These are phyloP conservation scores for Termitomyces sp. DNA, from an alignment of 768 basidiomycete species.

Conservation along the genomic window DNA sequence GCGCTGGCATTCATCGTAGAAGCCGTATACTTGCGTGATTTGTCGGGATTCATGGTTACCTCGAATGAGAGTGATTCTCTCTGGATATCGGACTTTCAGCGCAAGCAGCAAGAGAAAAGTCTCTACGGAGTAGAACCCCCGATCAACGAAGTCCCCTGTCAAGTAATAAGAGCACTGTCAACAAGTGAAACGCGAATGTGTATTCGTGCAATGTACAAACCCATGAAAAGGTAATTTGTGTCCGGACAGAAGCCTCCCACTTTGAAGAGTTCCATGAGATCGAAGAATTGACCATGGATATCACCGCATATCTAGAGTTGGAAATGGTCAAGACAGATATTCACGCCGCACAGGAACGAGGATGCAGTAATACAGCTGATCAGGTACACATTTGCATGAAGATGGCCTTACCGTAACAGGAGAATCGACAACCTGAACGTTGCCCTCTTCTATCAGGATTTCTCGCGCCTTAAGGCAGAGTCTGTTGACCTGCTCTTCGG, in stretches of 20 bases:
- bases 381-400: conserved; percentile 11
- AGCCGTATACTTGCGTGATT: conserved; percentile 94
- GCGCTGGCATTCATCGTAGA: conserved; percentile 94
- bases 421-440: conserved; percentile 88
- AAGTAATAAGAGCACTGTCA: neutral
- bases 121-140: conserved; percentile 95
- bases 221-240: conserved; percentile 96
- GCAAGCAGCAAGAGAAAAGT: conserved; percentile 93
- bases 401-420: conserved; percentile 79
- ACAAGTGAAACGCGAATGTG: neutral
- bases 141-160: conserved; percentile 94
- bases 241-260: conserved; percentile 90
- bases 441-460: conserved; percentile 95
- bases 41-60: conserved; percentile 98
- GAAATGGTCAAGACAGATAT: conserved; percentile 1
- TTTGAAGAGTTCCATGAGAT: conserved; percentile 93
- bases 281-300: conserved; percentile 97
- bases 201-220: conserved; percentile 33
- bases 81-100: conserved; percentile 95
- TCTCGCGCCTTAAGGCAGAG: conserved; percentile 95
- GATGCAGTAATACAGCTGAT: neutral
- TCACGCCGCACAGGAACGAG: conserved; percentile 13
- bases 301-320: conserved; percentile 80
- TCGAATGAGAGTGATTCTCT: conserved; percentile 93
- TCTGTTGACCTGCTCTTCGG: conserved; percentile 92